Evolutionary conservation across 176 grass and related monocot genomes (phyloP).

Genomic region (Triticum monococcum): DNA sequence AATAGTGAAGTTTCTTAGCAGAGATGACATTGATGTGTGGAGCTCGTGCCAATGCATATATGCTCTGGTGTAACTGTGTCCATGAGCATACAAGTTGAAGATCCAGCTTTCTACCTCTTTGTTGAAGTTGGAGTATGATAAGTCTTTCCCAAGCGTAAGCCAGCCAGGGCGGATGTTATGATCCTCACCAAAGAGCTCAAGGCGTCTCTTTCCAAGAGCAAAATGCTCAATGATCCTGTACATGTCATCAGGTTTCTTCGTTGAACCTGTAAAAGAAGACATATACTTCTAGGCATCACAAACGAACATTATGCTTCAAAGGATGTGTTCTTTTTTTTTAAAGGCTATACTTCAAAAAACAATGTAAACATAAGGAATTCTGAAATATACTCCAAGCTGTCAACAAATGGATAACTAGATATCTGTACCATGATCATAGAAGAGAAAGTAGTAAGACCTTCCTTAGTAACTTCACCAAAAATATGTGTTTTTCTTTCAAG

Average conservation of each 20-base stretch:
- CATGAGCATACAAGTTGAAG: background rate
- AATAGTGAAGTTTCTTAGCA: slow-evolving; percentile 1
- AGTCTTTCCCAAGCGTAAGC: slow-evolving; percentile 85
- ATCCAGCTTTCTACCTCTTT: slow-evolving; percentile 61
- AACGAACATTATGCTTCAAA: background rate
- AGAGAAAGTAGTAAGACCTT: background rate
- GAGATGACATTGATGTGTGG: background rate
- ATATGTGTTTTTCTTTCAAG: background rate
- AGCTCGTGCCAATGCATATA: background rate
- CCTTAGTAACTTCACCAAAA: background rate
- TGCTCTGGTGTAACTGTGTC: background rate
- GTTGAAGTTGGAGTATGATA: slow-evolving; percentile 94
- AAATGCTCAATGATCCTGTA: slow-evolving; percentile 99
- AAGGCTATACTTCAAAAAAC: background rate
- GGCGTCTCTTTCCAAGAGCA: slow-evolving; percentile 82
- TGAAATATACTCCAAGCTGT: background rate
- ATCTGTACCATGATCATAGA: background rate
- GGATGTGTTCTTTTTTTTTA: background rate
- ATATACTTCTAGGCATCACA: background rate
- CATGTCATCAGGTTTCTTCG: slow-evolving; percentile 97
- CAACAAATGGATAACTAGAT: background rate
- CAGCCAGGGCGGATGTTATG: slow-evolving; percentile 91
- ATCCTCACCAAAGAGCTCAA: slow-evolving; percentile 96
- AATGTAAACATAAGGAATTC: background rate
- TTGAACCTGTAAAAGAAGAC: slow-evolving; percentile 55